Conservation (phyloP, 164 flowering plant species). For the Kalanchoe fedtschenkoi region DNA sequence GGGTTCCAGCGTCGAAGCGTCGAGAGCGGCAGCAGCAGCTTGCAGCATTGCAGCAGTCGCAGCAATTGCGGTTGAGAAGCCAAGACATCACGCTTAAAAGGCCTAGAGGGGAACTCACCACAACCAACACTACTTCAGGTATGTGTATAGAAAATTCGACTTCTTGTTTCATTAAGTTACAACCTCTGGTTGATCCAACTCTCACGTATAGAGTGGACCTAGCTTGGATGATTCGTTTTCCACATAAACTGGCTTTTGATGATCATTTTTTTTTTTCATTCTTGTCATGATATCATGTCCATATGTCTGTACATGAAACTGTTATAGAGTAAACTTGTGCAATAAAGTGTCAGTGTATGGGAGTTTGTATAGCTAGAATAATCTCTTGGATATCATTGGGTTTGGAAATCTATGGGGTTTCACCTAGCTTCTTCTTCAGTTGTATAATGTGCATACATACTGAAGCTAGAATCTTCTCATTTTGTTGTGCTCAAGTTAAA, state of each 20-base stretch:
- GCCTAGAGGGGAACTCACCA: conserved; percentile 25
- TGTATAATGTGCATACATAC: neutral
- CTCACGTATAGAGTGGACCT: too few species aligned
- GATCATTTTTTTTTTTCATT: too few species aligned
- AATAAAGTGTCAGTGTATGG: neutral
- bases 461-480: neutral
- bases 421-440: neutral
- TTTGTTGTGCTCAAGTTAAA: too few species aligned
- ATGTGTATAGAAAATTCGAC: conserved; percentile 6
- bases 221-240: too few species aligned
- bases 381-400: neutral
- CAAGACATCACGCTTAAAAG: conserved; percentile 22
- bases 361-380: neutral
- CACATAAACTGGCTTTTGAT: too few species aligned
- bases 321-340: neutral
- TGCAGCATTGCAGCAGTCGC: conserved; percentile 22
- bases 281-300: too few species aligned
- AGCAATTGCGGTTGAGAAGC: conserved; percentile 8
- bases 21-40: conserved; percentile 41
- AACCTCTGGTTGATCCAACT: neutral
- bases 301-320: neutral
- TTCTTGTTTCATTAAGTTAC: neutral
- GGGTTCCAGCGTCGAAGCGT: conserved; percentile 67
- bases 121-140: conserved; percentile 27
- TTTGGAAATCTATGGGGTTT: neutral